Percentiles rank a stretch among this genome's conserved stretches.
Conservation (phyloP, 2,329 filamentous ascomycete genomes). For the Gremmenia infestans region DNA sequence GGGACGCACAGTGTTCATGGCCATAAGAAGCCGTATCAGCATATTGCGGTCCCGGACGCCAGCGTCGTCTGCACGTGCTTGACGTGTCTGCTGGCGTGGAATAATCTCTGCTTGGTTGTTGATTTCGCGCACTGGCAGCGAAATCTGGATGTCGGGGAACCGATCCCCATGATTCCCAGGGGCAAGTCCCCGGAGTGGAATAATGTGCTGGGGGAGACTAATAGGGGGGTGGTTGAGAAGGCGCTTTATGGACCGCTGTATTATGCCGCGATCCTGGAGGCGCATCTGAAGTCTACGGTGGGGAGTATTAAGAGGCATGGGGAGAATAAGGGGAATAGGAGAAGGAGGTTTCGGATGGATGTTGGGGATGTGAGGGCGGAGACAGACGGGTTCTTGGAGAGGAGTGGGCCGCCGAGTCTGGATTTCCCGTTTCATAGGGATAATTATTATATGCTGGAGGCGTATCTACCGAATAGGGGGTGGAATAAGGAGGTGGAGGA, state of each 20-base stretch:
- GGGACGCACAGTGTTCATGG: slow-evolving; percentile 37
- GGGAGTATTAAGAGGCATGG: slow-evolving; percentile 42
- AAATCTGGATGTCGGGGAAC: slow-evolving; percentile 45
- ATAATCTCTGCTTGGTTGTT: slow-evolving; percentile 47
- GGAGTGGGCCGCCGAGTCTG: slow-evolving; percentile 45
- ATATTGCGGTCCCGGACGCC: slow-evolving; percentile 44
- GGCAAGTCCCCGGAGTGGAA: slow-evolving; percentile 48
- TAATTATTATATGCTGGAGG: slow-evolving; percentile 54
- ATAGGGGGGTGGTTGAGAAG: slow-evolving; percentile 41
- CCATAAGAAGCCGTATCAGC: slow-evolving; percentile 44
- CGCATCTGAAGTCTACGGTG: slow-evolving; percentile 43
- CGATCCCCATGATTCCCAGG: slow-evolving; percentile 47
- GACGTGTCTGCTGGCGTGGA: slow-evolving; percentile 53
- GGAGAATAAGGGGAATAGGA: slow-evolving; percentile 43
- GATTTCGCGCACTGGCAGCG: slow-evolving; percentile 54
- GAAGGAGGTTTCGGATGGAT: slow-evolving; percentile 42
- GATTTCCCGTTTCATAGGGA: slow-evolving; percentile 53
- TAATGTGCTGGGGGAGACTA: slow-evolving; percentile 36
- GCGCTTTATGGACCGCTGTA: slow-evolving; percentile 44
- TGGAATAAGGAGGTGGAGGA: slow-evolving; percentile 42
- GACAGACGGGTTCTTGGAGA: slow-evolving; percentile 46
- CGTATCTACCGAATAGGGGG: slow-evolving; percentile 50
- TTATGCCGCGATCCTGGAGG: slow-evolving; percentile 45
- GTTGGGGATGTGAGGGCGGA: slow-evolving; percentile 40
- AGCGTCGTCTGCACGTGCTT: slow-evolving; percentile 50